Percentiles rank a stretch among this genome's conserved stretches.
These are phyloP conservation scores for Diplodia seriata DNA, from an alignment of 2,329 filamentous ascomycete species.

Conservation along the genomic window DNA sequence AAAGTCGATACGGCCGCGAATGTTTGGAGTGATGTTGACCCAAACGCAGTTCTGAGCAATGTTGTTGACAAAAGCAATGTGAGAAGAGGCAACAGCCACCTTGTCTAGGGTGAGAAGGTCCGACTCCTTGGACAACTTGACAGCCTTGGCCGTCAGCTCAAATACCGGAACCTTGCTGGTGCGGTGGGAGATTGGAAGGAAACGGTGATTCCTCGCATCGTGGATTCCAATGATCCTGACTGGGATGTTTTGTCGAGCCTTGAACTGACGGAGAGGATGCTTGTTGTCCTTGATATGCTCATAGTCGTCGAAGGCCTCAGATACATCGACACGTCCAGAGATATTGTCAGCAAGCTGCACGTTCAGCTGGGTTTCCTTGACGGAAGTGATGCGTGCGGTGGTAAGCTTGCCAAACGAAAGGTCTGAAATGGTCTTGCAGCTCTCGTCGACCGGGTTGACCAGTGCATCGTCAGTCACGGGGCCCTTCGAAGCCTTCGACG, in stretches of 20 bases:
- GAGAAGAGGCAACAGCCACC: slow-evolving; percentile 72
- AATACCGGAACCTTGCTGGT: slow-evolving; percentile 79
- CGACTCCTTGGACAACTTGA: slow-evolving; percentile 64
- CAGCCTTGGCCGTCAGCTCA: slow-evolving; percentile 80
- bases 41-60: slow-evolving; percentile 79
- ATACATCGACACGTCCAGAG: slow-evolving; percentile 91
- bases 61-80: slow-evolving; percentile 91
- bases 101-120: slow-evolving; percentile 74
- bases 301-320: slow-evolving; percentile 87
- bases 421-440: slow-evolving; percentile 71
- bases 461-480: slow-evolving; percentile 51
- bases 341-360: slow-evolving; percentile 86
- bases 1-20: slow-evolving; percentile 81
- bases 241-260: slow-evolving; percentile 71
- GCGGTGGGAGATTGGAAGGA: slow-evolving; percentile 88
- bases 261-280: slow-evolving; percentile 77
- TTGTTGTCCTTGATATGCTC: slow-evolving; percentile 85
- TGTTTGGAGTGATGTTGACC: slow-evolving; percentile 87
- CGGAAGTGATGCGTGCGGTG: slow-evolving; percentile 78
- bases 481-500: slow-evolving; percentile 34
- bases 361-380: slow-evolving; percentile 92
- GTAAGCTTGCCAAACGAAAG: slow-evolving; percentile 74
- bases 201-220: slow-evolving; percentile 87
- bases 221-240: slow-evolving; percentile 87
- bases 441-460: slow-evolving; percentile 69